Conservation (phyloP, 2,329 filamentous ascomycete genomes). For the Pseudopithomyces chartarum region DNA sequence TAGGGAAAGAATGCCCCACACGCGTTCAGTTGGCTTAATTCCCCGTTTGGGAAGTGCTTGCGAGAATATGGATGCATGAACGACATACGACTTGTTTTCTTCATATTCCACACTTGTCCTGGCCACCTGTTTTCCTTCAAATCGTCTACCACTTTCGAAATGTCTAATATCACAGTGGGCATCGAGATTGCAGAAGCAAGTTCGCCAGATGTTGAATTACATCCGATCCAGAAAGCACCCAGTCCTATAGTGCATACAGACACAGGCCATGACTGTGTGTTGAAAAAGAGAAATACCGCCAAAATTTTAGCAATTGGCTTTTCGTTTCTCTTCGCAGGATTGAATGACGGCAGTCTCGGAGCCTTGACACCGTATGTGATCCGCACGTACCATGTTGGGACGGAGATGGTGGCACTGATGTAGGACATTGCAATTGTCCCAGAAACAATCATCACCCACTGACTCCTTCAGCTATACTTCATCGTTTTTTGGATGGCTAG, state of each 20-base stretch:
- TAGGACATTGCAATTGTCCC: slow-evolving; percentile 33
- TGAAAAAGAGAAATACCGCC: slow-evolving; percentile 28
- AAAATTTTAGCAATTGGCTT: slow-evolving; percentile 58
- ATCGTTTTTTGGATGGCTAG: slow-evolving; percentile 65
- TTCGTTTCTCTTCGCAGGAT: slow-evolving; percentile 68
- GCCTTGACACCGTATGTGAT: slow-evolving; percentile 68
- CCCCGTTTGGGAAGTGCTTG: slow-evolving; percentile 7
- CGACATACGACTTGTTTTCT: not conserved
- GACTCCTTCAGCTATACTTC: slow-evolving; percentile 51
- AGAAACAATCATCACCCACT: slow-evolving; percentile 29
- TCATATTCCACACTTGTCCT: not conserved
- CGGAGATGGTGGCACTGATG: slow-evolving; percentile 52
- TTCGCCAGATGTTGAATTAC: slow-evolving; percentile 8
- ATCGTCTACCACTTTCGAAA: not conserved
- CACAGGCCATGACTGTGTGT: not conserved
- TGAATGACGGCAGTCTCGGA: slow-evolving; percentile 69
- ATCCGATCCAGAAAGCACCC: not conserved
- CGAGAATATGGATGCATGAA: not conserved
- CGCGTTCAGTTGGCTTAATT: not conserved
- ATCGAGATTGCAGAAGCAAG: not conserved
- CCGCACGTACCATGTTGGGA: slow-evolving; percentile 59
- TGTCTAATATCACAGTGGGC: slow-evolving; percentile 6
- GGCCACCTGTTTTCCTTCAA: not conserved
- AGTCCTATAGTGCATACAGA: not conserved
- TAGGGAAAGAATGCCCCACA: not conserved